These are phyloP conservation scores for Vigna unguiculata DNA, from an alignment of 306 rosid species.

Conservation along the genomic window DNA sequence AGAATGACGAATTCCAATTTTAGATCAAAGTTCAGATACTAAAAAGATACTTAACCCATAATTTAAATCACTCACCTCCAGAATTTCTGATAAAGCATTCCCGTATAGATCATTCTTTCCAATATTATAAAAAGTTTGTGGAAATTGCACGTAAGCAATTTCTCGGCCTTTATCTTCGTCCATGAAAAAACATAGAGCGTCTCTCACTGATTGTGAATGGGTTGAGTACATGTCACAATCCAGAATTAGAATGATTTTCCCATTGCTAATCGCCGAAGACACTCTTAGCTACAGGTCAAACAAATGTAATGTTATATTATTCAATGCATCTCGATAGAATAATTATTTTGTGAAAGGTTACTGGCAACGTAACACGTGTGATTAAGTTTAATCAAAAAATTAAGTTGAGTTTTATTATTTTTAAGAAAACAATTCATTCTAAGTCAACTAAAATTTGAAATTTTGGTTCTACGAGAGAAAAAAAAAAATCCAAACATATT, in stretches of 20 bases:
- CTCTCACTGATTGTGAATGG: constrained; percentile 61
- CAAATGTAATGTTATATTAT: neutral
- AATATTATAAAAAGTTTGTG: constrained; percentile 58
- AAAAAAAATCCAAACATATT: too few species aligned
- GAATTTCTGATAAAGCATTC: neutral
- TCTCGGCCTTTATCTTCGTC: constrained; percentile 70
- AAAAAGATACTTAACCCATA: too few species aligned
- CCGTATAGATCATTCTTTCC: constrained; percentile 60
- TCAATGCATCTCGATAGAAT: neutral
- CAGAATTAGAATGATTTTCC: constrained; percentile 60
- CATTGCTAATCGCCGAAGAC: constrained; percentile 80
- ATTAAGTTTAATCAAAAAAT: too few species aligned
- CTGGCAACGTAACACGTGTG: neutral
- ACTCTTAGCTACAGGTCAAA: constrained; percentile 61
- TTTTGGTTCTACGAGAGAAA: too few species aligned
- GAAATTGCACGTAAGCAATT: constrained; percentile 73
- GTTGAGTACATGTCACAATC: constrained; percentile 82
- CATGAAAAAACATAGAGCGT: constrained; percentile 85
- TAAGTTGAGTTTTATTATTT: too few species aligned
- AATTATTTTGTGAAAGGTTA: neutral
- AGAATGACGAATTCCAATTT: too few species aligned
- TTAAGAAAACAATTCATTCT: too few species aligned
- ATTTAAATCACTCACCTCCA: constrained; percentile 49
- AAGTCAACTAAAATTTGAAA: too few species aligned
- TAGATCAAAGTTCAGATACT: too few species aligned